Evolutionary conservation across 768 basidiomycete species (phyloP).

Genomic region (Amanita rimosa): DNA sequence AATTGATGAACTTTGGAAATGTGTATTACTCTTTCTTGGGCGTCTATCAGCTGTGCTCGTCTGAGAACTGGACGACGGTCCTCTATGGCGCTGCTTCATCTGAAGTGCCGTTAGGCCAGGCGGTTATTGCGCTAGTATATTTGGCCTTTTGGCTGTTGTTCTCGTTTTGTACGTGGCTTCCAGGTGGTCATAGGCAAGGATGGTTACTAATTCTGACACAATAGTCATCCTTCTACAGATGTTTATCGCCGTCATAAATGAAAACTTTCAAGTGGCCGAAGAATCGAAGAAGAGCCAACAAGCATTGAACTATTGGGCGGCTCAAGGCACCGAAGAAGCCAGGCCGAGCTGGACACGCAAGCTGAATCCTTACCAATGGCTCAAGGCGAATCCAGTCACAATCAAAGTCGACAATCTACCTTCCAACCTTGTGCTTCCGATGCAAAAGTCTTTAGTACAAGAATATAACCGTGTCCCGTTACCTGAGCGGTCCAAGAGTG

Average conservation of each 20-base stretch:
- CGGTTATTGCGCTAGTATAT: slow-evolving; percentile 60
- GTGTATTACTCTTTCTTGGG: slow-evolving; percentile 79
- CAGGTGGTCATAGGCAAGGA: neutral
- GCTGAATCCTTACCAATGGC: slow-evolving; percentile 84
- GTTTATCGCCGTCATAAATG: slow-evolving; percentile 96
- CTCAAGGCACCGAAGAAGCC: slow-evolving; percentile 40
- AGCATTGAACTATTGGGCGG: slow-evolving; percentile 55
- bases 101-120: slow-evolving; percentile 57
- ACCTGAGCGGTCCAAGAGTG: neutral
- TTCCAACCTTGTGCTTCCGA: slow-evolving; percentile 64
- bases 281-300: slow-evolving; percentile 81
- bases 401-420: slow-evolving; percentile 64
- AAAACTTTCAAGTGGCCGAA: slow-evolving; percentile 90
- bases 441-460: slow-evolving; percentile 66
- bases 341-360: slow-evolving; percentile 55
- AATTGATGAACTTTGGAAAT: slow-evolving; percentile 66
- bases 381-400: slow-evolving; percentile 61
- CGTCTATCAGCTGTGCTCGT: slow-evolving; percentile 83
- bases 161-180: slow-evolving; percentile 62
- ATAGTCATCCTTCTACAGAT: slow-evolving; percentile 89
- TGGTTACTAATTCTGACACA: slow-evolving; percentile 3
- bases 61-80: slow-evolving; percentile 88
- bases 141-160: slow-evolving; percentile 81
- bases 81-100: slow-evolving; percentile 51
- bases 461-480: slow-evolving; percentile 25